phyloP scores from a whole-genome alignment of 805 yeast species.

The Wickerhamomyces silvicola region DNA sequence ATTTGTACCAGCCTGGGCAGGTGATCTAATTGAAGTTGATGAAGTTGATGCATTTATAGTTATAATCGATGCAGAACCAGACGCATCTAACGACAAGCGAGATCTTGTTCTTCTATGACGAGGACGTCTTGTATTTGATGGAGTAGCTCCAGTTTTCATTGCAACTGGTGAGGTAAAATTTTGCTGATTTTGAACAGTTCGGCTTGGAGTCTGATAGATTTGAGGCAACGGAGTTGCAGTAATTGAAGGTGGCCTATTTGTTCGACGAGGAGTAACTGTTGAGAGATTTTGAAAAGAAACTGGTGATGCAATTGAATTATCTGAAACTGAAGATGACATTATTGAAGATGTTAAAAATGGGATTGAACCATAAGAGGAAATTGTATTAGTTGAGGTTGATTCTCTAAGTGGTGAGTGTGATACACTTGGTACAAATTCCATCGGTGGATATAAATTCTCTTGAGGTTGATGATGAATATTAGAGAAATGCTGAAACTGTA shows the following conservation, averaged over 20 bases:
- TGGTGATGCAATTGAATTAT: slow-evolving; percentile 18
- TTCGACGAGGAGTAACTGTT: slow-evolving; percentile 29
- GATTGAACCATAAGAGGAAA: slow-evolving; percentile 26
- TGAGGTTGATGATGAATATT: slow-evolving; percentile 5
- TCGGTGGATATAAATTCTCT: slow-evolving; percentile 13
- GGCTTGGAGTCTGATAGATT: slow-evolving; percentile 20
- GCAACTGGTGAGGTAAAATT: slow-evolving; percentile 9
- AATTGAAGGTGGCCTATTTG: slow-evolving; percentile 16
- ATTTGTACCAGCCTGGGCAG: slow-evolving; percentile 29
- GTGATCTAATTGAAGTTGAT: slow-evolving; percentile 26
- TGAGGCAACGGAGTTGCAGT: slow-evolving; percentile 30
- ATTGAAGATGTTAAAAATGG: slow-evolving; percentile 21
- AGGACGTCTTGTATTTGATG: slow-evolving; percentile 19
- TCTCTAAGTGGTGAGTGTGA: slow-evolving; percentile 11
- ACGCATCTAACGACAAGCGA: slow-evolving; percentile 31
- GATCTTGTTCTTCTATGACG: slow-evolving; percentile 37
- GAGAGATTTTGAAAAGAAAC: slow-evolving; percentile 26
- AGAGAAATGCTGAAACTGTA: slow-evolving; percentile 3
- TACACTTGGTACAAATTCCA: slow-evolving; percentile 13
- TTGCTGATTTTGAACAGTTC: slow-evolving; percentile 3
- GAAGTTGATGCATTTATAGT: slow-evolving; percentile 17
- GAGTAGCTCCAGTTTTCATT: slow-evolving; percentile 6
- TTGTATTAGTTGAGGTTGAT: slow-evolving; percentile 28
- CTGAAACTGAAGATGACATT: slow-evolving; percentile 19
- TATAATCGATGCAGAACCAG: slow-evolving; percentile 21